phyloP scores from a whole-genome alignment of 2,329 filamentous ascomycete genomes.

The Clonostachys byssicola region DNA sequence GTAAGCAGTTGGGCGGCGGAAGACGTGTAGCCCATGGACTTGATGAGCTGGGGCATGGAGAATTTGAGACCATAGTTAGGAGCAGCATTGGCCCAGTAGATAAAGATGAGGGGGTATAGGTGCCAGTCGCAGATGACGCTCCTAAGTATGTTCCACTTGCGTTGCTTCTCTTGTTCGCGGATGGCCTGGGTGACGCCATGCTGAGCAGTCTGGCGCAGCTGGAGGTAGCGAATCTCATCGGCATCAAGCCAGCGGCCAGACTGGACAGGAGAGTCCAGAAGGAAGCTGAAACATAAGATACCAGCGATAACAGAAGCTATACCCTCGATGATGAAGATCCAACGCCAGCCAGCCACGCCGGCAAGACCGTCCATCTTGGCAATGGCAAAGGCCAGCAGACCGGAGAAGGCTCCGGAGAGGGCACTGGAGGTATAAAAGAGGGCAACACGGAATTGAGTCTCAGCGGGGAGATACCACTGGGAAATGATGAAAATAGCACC shows the following conservation, averaged over 20 bases:
- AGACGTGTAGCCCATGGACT: slow-evolving; percentile 31
- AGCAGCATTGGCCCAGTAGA: too few relatives aligned
- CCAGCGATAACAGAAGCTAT: slow-evolving; percentile 24
- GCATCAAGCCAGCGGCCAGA: not conserved
- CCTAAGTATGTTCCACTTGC: too few relatives aligned
- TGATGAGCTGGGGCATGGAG: slow-evolving; percentile 30
- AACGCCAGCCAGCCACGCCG: slow-evolving; percentile 22
- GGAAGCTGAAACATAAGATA: slow-evolving; percentile 38
- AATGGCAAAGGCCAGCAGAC: slow-evolving; percentile 17
- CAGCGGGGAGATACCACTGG: slow-evolving; percentile 45
- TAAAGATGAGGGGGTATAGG: too few relatives aligned
- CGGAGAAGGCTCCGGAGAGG: slow-evolving; percentile 18
- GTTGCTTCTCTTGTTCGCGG: too few relatives aligned
- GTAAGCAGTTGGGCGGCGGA: slow-evolving; percentile 14
- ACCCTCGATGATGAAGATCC: slow-evolving; percentile 33
- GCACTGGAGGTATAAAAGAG: slow-evolving; percentile 34
- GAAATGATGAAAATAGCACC: not conserved
- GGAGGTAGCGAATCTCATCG: not conserved
- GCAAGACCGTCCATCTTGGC: slow-evolving; percentile 30
- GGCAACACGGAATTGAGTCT: slow-evolving; percentile 36
- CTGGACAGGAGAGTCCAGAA: slow-evolving; percentile 18
- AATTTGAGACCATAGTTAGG: too few relatives aligned
- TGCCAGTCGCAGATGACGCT: too few relatives aligned
- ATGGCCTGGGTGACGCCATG: not conserved
- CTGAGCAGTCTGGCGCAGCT: not conserved